Percentiles rank a stretch among this genome's conserved stretches.
phyloP scores from a whole-genome alignment of 768 basidiomycete genomes.

The Psilocybe cubensis region DNA sequence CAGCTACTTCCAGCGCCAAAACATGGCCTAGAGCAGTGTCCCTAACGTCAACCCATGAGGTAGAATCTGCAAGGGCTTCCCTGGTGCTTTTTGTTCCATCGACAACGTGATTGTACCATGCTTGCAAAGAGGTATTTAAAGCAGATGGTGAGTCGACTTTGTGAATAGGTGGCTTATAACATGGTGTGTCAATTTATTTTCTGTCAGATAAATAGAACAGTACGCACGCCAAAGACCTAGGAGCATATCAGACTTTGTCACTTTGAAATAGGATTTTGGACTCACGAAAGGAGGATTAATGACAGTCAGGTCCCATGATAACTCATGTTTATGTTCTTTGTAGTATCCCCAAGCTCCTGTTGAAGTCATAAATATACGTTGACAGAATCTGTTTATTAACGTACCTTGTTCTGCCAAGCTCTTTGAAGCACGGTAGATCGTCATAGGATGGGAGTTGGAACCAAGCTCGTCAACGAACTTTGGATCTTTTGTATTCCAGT shows the following conservation, averaged over 20 bases:
- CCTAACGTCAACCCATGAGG: slow-evolving; percentile 52
- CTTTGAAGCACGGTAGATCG: slow-evolving; percentile 63
- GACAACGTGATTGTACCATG: slow-evolving; percentile 30
- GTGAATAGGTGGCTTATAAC: slow-evolving; percentile 42
- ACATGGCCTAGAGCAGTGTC: slow-evolving; percentile 61
- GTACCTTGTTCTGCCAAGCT: slow-evolving; percentile 67
- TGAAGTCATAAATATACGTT: no score
- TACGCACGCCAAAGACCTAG: no score
- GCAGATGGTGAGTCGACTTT: slow-evolving; percentile 34
- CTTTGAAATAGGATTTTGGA: no score
- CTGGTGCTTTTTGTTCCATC: slow-evolving; percentile 17
- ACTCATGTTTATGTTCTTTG: no score
- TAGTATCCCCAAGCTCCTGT: no score
- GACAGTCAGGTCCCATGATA: no score
- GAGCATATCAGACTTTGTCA: no score
- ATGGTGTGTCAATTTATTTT: neutral
- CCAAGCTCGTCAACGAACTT: slow-evolving; percentile 49
- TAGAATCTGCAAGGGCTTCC: slow-evolving; percentile 18
- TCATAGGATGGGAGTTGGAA: slow-evolving; percentile 33
- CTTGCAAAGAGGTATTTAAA: no score
- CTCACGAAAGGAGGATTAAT: no score
- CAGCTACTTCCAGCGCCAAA: slow-evolving; percentile 49
- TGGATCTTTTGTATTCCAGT: slow-evolving; percentile 67
- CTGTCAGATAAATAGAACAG: no score
- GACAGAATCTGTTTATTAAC: no score